These are phyloP conservation scores for Volvox carteri DNA, from an alignment of 163 green algal genomes.

Conservation along the genomic window DNA sequence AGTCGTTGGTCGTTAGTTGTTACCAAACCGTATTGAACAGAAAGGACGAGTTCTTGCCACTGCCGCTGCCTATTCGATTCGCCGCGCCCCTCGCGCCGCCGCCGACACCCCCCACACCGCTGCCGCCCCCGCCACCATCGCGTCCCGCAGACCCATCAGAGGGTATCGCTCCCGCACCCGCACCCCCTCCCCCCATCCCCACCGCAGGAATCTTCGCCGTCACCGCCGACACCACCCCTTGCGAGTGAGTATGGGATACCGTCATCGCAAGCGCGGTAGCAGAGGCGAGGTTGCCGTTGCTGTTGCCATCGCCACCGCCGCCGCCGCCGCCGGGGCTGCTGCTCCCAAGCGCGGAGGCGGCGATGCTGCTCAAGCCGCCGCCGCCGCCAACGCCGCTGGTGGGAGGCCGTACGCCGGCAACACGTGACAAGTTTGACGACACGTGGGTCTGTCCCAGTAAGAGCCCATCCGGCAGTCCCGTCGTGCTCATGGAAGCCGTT, in stretches of 20 bases:
- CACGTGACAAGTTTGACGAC: neutral
- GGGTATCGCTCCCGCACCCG: neutral
- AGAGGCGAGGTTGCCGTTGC: neutral
- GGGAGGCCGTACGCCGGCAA: neutral
- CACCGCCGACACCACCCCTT: neutral
- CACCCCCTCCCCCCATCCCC: neutral
- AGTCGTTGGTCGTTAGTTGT: neutral
- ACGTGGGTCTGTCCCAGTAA: neutral
- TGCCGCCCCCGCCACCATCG: neutral
- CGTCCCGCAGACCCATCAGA: neutral
- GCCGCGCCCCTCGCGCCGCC: neutral
- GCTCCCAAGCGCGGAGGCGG: neutral
- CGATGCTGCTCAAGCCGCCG: neutral
- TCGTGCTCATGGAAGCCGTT: slow-evolving; percentile 10
- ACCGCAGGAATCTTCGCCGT: neutral
- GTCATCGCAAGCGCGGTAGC: no score
- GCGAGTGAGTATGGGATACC: no score
- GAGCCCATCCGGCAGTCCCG: neutral
- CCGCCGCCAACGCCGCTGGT: neutral
- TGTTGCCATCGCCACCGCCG: neutral
- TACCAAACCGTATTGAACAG: slow-evolving; percentile 23
- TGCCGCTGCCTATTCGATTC: neutral
- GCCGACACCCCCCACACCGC: neutral
- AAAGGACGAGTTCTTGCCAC: slow-evolving; percentile 3
- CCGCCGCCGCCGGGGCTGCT: neutral